Conservation (phyloP, 371 early-diverging fungal genomes). For the Mucor piriformis region DNA sequence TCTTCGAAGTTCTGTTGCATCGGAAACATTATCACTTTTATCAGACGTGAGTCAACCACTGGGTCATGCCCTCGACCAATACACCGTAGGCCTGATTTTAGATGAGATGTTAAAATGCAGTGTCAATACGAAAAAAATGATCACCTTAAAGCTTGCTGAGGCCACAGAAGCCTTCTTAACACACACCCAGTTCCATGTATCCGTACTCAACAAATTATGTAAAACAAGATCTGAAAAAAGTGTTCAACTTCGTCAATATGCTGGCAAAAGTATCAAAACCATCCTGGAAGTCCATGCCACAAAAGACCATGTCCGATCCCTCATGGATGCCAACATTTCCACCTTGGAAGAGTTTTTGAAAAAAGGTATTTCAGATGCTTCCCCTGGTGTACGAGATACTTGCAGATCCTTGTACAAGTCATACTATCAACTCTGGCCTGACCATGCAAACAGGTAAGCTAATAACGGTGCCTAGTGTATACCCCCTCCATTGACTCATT, state of each 20-base stretch:
- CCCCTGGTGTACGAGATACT: slow-evolving; percentile 36
- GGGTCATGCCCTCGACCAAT: slow-evolving; percentile 26
- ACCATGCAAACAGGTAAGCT: slow-evolving; percentile 29
- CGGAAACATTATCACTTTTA: slow-evolving; percentile 28
- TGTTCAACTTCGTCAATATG: slow-evolving; percentile 36
- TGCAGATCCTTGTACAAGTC: slow-evolving; percentile 37
- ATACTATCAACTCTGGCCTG: slow-evolving; percentile 32
- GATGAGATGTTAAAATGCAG: slow-evolving; percentile 31
- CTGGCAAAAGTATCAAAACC: slow-evolving; percentile 29
- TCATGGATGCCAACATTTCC: slow-evolving; percentile 35
- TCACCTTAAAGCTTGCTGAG: slow-evolving; percentile 13
- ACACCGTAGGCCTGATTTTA: slow-evolving; percentile 31
- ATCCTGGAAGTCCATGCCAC: slow-evolving; percentile 18
- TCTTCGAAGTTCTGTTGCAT: slow-evolving; percentile 33
- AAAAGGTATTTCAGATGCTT: slow-evolving; percentile 40
- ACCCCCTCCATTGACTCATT: too few species aligned
- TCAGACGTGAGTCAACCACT: slow-evolving; percentile 22
- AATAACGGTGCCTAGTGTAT: too few species aligned
- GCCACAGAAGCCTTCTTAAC: slow-evolving; percentile 25
- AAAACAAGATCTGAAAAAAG: slow-evolving; percentile 32
- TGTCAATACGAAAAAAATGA: slow-evolving; percentile 30
- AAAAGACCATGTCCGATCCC: background rate
- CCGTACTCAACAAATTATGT: slow-evolving; percentile 22
- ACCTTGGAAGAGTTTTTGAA: slow-evolving; percentile 26
- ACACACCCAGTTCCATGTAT: slow-evolving; percentile 27